Percentiles rank a stretch among this genome's conserved stretches.
These are phyloP conservation scores for Diplodia intermedia DNA, from an alignment of 2,329 filamentous ascomycete genomes.

Conservation along the genomic window DNA sequence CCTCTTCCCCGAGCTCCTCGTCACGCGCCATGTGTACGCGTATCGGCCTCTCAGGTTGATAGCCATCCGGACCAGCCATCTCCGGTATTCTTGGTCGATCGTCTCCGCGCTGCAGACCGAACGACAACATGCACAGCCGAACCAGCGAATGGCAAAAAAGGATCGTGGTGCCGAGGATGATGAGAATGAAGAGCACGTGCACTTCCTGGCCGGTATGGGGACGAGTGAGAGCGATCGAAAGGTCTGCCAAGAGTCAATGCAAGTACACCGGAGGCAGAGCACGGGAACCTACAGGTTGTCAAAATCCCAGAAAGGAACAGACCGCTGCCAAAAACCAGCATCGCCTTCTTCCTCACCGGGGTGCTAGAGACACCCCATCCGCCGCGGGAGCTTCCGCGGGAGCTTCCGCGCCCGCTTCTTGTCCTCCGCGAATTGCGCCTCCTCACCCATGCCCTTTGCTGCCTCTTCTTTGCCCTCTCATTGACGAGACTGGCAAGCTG, in stretches of 20 bases:
- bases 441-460: slow-evolving; percentile 24
- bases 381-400: neutral
- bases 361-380: slow-evolving; percentile 1
- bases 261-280: neutral
- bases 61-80: slow-evolving; percentile 66
- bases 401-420: slow-evolving; percentile 3
- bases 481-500: slow-evolving; percentile 20
- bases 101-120: slow-evolving; percentile 49
- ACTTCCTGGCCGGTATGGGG: slow-evolving; percentile 72
- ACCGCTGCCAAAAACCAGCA: slow-evolving; percentile 67
- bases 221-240: slow-evolving; percentile 72
- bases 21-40: slow-evolving; percentile 76
- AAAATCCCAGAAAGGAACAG: slow-evolving; percentile 60
- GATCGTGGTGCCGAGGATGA: slow-evolving; percentile 75
- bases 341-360: slow-evolving; percentile 19
- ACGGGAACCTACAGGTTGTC: slow-evolving; percentile 11
- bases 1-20: slow-evolving; percentile 65
- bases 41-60: slow-evolving; percentile 76
- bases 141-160: slow-evolving; percentile 83
- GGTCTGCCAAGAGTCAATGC: slow-evolving; percentile 59
- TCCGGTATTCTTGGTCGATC: slow-evolving; percentile 47
- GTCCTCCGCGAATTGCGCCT: slow-evolving; percentile 20
- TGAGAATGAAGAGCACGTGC: slow-evolving; percentile 78
- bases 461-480: slow-evolving; percentile 16
- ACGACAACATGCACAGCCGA: slow-evolving; percentile 71